Evolutionary conservation across 169 alveolate genomes (phyloP), one percentile per base, ranked within the genome.

Genomic region (Cryptosporidium bovis): DNA sequence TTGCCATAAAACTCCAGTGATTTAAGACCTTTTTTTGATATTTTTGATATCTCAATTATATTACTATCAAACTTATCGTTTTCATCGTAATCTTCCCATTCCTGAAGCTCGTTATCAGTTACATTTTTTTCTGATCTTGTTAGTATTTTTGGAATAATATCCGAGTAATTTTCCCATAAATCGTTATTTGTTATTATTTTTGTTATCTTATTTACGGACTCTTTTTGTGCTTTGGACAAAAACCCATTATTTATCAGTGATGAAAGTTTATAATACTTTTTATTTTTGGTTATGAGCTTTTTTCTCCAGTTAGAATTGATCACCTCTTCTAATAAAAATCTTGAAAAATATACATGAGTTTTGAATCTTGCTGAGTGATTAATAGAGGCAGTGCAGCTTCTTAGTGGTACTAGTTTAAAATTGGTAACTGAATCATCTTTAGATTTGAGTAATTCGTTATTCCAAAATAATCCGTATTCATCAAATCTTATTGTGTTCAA

Each of bases 381-480:
- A 8, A 77, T 62, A 6, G 87, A 60, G 16, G 87, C 71, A 60
- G 8, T 77, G 56, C 87, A 77, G 18, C 48, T 60, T 34, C 87
- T 65, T 36, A 77, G 29, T 34, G 71, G 71, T 34, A 60, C 12
- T 66, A 77, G 36, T 15, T 62, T 33, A 27, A 77, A 77, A 46
- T 51, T 20, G 6, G 50, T 77, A 40, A 4, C 8, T 7, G 58
- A 62, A n/a, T 51, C 65, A 58, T 60, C 34, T 1, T 55, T 29
- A 24, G 16, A 53, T 40, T 65, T 33, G 0, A 6, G 48, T 6
- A 40, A 8, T 2, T 18, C 31, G 3, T 51, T 77, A 15, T 77
- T 40, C 87, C 87, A 77, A 77, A 62, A 77, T 34, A 77, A n/a
- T 58, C 87, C 87, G 31, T 77, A 77, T n/a, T 77, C 87, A 6